Percentiles rank a stretch among this genome's conserved stretches.
Conservation (phyloP, 2,329 filamentous ascomycete genomes). For the Xylaria sp. region DNA sequence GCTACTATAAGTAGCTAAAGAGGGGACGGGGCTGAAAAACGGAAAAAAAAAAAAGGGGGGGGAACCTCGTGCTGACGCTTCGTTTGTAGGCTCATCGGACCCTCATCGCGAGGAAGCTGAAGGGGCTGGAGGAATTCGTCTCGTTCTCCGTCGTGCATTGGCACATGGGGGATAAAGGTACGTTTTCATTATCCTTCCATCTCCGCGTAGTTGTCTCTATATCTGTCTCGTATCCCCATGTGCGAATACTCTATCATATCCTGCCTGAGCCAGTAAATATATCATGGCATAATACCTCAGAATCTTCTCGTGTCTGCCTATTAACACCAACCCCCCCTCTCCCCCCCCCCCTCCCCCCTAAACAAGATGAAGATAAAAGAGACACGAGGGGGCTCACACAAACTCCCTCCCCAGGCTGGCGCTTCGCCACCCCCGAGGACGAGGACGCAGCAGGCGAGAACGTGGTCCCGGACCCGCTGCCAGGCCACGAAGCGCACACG, state of each 20-base stretch:
- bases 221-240: background rate
- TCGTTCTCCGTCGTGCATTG: constrained; percentile 87
- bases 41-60: background rate
- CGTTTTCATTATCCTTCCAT: constrained; percentile 22
- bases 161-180: constrained; percentile 75
- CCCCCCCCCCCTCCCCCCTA: too few relatives aligned
- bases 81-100: constrained; percentile 74
- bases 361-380: background rate
- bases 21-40: background rate
- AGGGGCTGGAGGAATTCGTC: constrained; percentile 89
- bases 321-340: background rate
- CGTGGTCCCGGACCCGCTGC: constrained; percentile 73
- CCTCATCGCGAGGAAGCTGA: constrained; percentile 87
- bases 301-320: background rate
- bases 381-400: constrained; percentile 24
- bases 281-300: background rate
- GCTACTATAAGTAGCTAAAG: background rate
- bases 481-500: constrained; percentile 74
- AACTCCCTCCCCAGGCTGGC: constrained; percentile 72
- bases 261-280: background rate
- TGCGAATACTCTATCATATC: background rate
- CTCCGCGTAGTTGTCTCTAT: background rate
- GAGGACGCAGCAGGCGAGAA: constrained; percentile 66
- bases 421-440: constrained; percentile 75
- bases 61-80: background rate